Percentiles rank a stretch among this genome's conserved stretches.
Evolutionary conservation across 257 asterid genomes (phyloP).

Genomic region (Fraxinus quadrangulata): DNA sequence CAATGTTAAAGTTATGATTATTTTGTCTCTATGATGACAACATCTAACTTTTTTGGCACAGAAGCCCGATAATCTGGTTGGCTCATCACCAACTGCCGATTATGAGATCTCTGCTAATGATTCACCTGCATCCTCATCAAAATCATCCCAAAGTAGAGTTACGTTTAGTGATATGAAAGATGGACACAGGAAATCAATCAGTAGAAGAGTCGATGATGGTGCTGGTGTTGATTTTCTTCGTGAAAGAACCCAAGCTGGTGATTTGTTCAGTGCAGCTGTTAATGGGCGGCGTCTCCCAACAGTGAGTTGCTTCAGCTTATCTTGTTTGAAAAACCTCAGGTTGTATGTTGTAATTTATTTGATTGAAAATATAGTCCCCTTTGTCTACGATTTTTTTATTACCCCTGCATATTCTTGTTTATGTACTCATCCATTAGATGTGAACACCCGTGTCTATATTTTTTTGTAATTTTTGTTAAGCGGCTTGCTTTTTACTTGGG

Average conservation of each 20-base stretch:
- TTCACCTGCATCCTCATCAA: slow-evolving; percentile 70
- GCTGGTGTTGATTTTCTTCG: slow-evolving; percentile 47
- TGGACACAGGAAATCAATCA: slow-evolving; percentile 57
- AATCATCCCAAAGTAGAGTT: slow-evolving; percentile 49
- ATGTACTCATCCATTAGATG: neutral
- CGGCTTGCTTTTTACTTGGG: neutral
- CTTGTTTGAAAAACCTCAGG: neutral
- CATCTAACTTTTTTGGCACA: slow-evolving; percentile 36
- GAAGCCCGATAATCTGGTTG: slow-evolving; percentile 60
- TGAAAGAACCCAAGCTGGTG: slow-evolving; percentile 81
- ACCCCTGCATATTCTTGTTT: neutral
- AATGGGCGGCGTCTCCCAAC: slow-evolving; percentile 59
- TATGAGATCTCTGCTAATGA: slow-evolving; percentile 63
- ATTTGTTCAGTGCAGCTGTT: slow-evolving; percentile 64
- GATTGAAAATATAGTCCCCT: neutral
- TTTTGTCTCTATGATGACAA: neutral
- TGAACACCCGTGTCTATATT: neutral
- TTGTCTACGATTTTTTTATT: neutral
- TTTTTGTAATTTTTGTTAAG: neutral
- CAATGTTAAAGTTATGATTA: slow-evolving; percentile 14
- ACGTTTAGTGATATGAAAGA: slow-evolving; percentile 58
- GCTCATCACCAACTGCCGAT: slow-evolving; percentile 49
- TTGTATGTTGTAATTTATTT: neutral
- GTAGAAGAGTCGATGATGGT: slow-evolving; percentile 50
- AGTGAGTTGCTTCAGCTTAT: slow-evolving; percentile 43